Evolutionary conservation across 768 basidiomycete genomes (phyloP).

Genomic region (Antrodiella citrinella): DNA sequence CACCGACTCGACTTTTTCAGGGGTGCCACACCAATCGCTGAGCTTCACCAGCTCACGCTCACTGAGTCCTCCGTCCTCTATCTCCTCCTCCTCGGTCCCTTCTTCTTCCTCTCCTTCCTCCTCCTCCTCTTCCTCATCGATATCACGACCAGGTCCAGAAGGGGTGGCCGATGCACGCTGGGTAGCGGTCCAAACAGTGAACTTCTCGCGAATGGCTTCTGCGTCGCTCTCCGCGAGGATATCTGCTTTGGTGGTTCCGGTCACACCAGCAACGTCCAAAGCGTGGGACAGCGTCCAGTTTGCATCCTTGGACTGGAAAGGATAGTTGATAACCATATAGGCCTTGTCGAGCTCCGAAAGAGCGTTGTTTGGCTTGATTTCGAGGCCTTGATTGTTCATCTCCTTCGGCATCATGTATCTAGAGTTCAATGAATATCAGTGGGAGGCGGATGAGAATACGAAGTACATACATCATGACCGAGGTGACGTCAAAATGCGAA

Average conservation of each 20-base stretch:
- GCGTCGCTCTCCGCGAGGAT: background rate
- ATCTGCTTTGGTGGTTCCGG: background rate
- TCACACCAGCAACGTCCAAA: background rate
- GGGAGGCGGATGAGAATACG: background rate
- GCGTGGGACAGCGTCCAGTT: background rate
- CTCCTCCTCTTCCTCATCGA: too few relatives aligned
- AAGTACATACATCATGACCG: background rate
- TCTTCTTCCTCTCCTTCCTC: too few relatives aligned
- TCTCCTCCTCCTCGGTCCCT: too few relatives aligned
- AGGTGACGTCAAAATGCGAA: background rate
- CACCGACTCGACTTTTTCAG: too few relatives aligned
- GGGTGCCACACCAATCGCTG: too few relatives aligned
- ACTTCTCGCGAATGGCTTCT: background rate
- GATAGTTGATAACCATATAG: background rate
- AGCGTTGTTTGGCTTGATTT: background rate
- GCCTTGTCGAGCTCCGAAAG: constrained; percentile 3
- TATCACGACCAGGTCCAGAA: too few relatives aligned
- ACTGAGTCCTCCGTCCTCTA: too few relatives aligned
- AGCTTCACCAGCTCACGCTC: too few relatives aligned
- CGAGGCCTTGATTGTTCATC: background rate
- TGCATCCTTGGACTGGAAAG: background rate
- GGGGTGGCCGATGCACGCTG: too few relatives aligned
- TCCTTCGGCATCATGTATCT: background rate
- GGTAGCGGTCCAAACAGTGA: background rate
- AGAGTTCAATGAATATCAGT: background rate